Evolutionary conservation across 1,284 basidiomycete species (phyloP).

Genomic region (Naganishia albida): DNA sequence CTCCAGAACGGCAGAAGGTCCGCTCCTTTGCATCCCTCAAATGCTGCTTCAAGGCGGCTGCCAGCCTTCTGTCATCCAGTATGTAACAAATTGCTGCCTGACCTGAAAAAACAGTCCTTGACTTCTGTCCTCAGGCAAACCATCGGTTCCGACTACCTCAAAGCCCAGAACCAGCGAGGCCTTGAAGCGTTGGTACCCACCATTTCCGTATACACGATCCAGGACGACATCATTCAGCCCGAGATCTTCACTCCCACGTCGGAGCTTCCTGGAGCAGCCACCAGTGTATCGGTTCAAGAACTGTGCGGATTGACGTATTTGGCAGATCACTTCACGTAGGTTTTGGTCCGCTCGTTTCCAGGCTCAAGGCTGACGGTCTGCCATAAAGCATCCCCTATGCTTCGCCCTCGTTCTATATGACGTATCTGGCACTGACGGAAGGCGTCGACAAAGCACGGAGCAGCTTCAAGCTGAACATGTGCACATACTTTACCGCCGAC

Average conservation of each 20-base stretch:
- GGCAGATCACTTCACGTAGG: conserved; percentile 37
- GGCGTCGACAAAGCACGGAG: conserved; percentile 18
- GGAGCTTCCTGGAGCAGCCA: conserved; percentile 31
- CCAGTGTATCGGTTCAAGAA: conserved; percentile 34
- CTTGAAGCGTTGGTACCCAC: conserved; percentile 44
- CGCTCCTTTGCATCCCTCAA: conserved; percentile 34
- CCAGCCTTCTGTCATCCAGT: conserved; percentile 40
- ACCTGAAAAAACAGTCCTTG: neutral
- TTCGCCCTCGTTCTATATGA: conserved; percentile 38
- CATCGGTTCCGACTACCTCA: conserved; percentile 41
- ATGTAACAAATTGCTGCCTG: neutral
- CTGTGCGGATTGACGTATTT: conserved; percentile 33
- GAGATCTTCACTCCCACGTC: conserved; percentile 38
- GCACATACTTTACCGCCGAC: conserved; percentile 33
- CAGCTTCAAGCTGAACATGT: conserved; percentile 31
- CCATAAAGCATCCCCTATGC: conserved; percentile 34
- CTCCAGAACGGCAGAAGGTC: conserved; percentile 31
- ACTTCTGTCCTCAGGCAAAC: conserved; percentile 35
- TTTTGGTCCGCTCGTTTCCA: neutral
- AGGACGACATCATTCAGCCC: conserved; percentile 46
- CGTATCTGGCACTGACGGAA: conserved; percentile 31
- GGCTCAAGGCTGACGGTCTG: neutral
- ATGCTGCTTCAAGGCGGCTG: conserved; percentile 34
- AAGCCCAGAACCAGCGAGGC: conserved; percentile 40
- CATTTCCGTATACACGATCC: conserved; percentile 35